A percentile compares a stretch with the other conserved stretches of the same genome.
These are phyloP conservation scores for Bipolaris gigantea DNA, from an alignment of 2,329 filamentous ascomycete genomes.

Conservation along the genomic window DNA sequence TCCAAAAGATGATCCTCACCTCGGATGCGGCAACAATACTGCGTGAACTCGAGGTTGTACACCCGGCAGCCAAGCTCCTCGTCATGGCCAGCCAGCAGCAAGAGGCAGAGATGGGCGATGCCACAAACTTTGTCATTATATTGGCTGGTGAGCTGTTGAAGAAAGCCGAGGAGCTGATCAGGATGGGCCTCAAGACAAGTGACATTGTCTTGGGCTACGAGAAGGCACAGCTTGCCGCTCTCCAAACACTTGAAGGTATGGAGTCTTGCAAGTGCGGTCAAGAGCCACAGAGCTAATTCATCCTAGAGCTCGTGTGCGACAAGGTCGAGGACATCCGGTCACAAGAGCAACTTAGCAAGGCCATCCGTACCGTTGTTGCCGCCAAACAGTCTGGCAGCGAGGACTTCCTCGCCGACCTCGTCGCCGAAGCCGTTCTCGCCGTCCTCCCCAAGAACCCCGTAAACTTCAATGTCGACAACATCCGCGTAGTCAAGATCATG, in stretches of 20 bases:
- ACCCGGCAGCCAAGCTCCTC: conserved; percentile 94
- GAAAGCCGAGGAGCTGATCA: conserved; percentile 94
- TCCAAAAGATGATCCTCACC: conserved; percentile 99
- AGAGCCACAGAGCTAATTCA: conserved; percentile 17
- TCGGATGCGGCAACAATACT: conserved; percentile 97
- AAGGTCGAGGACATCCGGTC: conserved; percentile 83
- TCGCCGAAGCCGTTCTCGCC: conserved; percentile 80
- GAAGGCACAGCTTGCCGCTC: conserved; percentile 85
- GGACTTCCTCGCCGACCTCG: conserved; percentile 81
- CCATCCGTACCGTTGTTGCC: conserved; percentile 89
- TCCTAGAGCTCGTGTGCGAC: conserved; percentile 78
- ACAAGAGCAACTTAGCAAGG: conserved; percentile 85
- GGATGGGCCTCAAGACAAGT: conserved; percentile 97
- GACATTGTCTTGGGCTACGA: conserved; percentile 97
- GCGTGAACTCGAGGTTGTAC: conserved; percentile 95
- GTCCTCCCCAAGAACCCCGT: conserved; percentile 93
- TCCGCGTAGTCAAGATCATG: conserved; percentile 99
- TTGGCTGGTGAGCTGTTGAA: conserved; percentile 92
- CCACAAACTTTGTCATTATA: conserved; percentile 95
- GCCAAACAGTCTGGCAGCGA: conserved; percentile 97
- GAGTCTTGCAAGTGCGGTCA: neutral
- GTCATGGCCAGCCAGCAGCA: conserved; percentile 99
- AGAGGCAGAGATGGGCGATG: conserved; percentile 98
- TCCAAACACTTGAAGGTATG: conserved; percentile 76
- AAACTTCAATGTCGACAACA: conserved; percentile 99